A percentile compares a stretch with the other conserved stretches of the same genome.
phyloP scores from a whole-genome alignment of 1,284 basidiomycete species.

The Porogramme epimiltina region DNA sequence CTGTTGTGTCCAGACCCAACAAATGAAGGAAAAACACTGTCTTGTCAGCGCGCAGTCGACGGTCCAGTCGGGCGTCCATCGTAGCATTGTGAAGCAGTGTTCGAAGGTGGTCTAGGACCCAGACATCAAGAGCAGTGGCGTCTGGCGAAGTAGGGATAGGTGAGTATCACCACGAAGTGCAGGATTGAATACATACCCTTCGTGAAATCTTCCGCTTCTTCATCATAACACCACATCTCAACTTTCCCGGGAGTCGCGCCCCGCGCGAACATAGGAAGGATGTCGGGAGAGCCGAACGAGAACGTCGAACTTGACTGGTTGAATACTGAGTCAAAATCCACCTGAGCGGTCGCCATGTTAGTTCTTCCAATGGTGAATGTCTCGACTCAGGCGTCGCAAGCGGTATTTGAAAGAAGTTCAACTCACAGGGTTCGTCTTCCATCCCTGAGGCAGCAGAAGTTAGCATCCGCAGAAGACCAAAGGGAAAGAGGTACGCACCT shows the following conservation, averaged over 20 bases:
- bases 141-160: constrained; percentile 44
- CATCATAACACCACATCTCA: constrained; percentile 76
- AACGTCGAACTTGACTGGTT: constrained; percentile 82
- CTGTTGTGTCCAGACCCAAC: constrained; percentile 85
- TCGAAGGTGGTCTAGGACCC: constrained; percentile 75
- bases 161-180: neutral
- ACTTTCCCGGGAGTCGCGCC: constrained; percentile 77
- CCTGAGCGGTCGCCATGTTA: constrained; percentile 48
- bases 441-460: constrained; percentile 54
- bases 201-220: constrained; percentile 83
- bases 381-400: too few relatives aligned
- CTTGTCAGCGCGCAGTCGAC: constrained; percentile 54
- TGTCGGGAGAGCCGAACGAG: constrained; percentile 89
- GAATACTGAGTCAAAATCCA: constrained; percentile 88
- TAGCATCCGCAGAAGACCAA: neutral
- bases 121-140: constrained; percentile 77
- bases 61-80: constrained; percentile 46
- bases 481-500: constrained; percentile 45
- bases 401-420: too few relatives aligned
- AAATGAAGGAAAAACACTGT: constrained; percentile 86
- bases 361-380: too few relatives aligned
- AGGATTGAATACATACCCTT: constrained; percentile 51
- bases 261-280: constrained; percentile 85
- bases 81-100: constrained; percentile 67
- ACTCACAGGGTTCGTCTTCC: constrained; percentile 86